A percentile compares a stretch with the other conserved stretches of the same genome.
Evolutionary conservation across 2,329 filamentous ascomycete genomes (phyloP).

Genomic region (Xylaria polymorpha): DNA sequence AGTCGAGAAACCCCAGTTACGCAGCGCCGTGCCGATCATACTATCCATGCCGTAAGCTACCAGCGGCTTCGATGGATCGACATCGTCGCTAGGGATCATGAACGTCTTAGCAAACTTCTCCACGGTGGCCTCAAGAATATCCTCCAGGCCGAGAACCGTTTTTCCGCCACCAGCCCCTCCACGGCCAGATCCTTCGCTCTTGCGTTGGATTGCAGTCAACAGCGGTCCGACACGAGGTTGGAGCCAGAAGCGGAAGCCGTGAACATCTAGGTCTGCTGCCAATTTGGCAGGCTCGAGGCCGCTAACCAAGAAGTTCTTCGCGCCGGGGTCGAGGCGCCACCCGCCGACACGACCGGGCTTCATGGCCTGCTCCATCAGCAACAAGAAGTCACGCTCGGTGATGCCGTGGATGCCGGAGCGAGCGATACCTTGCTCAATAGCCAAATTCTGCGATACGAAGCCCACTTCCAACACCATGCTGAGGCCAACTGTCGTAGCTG

Average conservation of each 20-base stretch:
- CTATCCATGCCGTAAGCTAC: conserved; percentile 38
- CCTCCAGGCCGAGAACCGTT: neutral
- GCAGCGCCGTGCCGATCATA: conserved; percentile 36
- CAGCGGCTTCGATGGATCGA: conserved; percentile 33
- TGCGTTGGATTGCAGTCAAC: conserved; percentile 21
- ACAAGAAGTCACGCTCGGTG: conserved; percentile 34
- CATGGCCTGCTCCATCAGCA: conserved; percentile 30
- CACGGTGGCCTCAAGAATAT: conserved; percentile 21
- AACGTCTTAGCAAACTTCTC: conserved; percentile 37
- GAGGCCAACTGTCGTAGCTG: conserved; percentile 31
- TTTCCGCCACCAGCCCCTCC: neutral
- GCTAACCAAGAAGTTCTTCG: conserved; percentile 36
- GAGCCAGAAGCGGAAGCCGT: conserved; percentile 36
- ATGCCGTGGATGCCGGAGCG: conserved; percentile 36
- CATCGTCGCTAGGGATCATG: conserved; percentile 32
- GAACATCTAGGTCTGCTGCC: conserved; percentile 34
- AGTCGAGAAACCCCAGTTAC: conserved; percentile 36
- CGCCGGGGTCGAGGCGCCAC: conserved; percentile 1
- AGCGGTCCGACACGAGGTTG: conserved; percentile 33
- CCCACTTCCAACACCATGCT: conserved; percentile 37
- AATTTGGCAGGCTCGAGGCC: conserved; percentile 33
- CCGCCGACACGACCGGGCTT: neutral
- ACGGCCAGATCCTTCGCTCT: neutral
- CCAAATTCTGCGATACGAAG: conserved; percentile 33
- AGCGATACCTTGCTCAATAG: conserved; percentile 35